These are phyloP conservation scores for Talaromyces sp. DNA, from an alignment of 2,329 filamentous ascomycete genomes.

Conservation along the genomic window DNA sequence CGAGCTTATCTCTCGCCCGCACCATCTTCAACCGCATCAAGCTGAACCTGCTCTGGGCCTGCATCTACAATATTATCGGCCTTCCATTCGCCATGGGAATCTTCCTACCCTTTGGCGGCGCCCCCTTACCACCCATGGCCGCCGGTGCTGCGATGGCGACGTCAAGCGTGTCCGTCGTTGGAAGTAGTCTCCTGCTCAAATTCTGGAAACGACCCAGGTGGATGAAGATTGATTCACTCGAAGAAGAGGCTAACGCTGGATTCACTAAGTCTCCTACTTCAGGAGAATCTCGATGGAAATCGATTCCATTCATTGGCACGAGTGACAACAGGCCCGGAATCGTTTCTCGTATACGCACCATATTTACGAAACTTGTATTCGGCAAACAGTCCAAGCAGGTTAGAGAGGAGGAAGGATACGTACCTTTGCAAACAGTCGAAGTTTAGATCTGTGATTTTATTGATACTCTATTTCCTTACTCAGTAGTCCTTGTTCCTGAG, in stretches of 20 bases:
- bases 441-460: constrained; percentile 19
- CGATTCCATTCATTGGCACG: constrained; percentile 28
- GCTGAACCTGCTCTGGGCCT: constrained; percentile 88
- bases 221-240: constrained; percentile 72
- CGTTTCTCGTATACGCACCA: constrained; percentile 17
- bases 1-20: constrained; percentile 74
- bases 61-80: constrained; percentile 85
- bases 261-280: constrained; percentile 18
- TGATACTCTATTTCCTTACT: neutral
- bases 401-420: constrained; percentile 41
- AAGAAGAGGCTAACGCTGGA: constrained; percentile 51
- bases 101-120: constrained; percentile 82
- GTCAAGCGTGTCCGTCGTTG: constrained; percentile 85
- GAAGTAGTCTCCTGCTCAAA: constrained; percentile 77
- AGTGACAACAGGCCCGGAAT: constrained; percentile 12
- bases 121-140: constrained; percentile 83
- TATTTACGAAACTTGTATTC: constrained; percentile 29
- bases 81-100: constrained; percentile 96
- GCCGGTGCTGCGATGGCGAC: constrained; percentile 92
- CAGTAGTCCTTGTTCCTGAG: neutral
- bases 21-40: constrained; percentile 91
- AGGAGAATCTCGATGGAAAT: constrained; percentile 18
- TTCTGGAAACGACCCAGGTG: constrained; percentile 80
- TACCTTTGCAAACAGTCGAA: constrained; percentile 46
- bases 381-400: constrained; percentile 25